These are phyloP conservation scores for Hypoxylon crocopeplum DNA, from an alignment of 495 filamentous ascomycete species.

Conservation along the genomic window DNA sequence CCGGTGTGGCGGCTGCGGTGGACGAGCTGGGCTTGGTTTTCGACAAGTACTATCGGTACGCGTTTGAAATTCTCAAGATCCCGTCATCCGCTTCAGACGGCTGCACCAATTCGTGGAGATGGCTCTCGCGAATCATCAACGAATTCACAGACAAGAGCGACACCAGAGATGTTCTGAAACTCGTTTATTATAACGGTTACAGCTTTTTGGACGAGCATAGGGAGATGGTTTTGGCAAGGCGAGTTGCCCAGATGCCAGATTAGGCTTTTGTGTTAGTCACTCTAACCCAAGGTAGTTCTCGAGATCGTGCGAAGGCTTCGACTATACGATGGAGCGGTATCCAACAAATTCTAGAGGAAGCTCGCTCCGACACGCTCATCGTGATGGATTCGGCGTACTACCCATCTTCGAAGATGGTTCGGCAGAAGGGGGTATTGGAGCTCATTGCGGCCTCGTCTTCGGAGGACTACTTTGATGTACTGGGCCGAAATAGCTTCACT, in stretches of 20 bases:
- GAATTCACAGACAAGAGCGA: conserved; percentile 54
- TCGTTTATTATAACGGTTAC: conserved; percentile 56
- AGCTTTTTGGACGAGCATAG: conserved; percentile 54
- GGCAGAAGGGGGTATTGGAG: conserved; percentile 53
- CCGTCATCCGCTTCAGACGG: conserved; percentile 47
- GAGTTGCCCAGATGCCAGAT: conserved; percentile 7
- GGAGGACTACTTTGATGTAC: conserved; percentile 49
- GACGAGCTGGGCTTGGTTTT: conserved; percentile 51
- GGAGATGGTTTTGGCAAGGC: conserved; percentile 58
- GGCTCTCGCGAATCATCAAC: conserved; percentile 49
- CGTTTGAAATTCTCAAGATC: conserved; percentile 49
- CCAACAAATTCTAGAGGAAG: conserved; percentile 54
- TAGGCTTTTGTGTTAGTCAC: conserved; percentile 11
- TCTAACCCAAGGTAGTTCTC: conserved; percentile 44
- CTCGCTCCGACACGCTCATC: conserved; percentile 53
- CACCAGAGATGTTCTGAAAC: conserved; percentile 54
- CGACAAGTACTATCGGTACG: conserved; percentile 52
- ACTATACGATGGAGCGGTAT: conserved; percentile 56
- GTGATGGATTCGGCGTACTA: conserved; percentile 60
- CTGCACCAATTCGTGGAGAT: conserved; percentile 49
- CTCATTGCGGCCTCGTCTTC: conserved; percentile 55
- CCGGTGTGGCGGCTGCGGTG: conserved; percentile 39
- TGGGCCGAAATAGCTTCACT: conserved; percentile 54
- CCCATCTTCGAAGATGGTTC: conserved; percentile 49
- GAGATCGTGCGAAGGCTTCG: conserved; percentile 45